Conservation (phyloP, 2,329 filamentous ascomycete genomes). For the Ascochyta koolunga region DNA sequence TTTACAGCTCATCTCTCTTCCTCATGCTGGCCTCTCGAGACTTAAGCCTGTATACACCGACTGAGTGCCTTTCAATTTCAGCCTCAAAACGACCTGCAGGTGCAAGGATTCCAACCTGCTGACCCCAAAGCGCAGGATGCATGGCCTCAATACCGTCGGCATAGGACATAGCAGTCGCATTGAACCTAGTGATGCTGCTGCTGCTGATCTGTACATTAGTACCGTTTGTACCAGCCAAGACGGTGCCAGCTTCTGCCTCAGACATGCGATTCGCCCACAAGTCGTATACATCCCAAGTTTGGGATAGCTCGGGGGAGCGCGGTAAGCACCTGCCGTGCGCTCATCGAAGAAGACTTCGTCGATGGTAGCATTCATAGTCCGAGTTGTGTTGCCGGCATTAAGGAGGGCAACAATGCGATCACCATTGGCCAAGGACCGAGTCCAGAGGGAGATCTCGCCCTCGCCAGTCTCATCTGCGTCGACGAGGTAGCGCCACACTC, state of each 20-base stretch:
- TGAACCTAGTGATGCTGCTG: slow-evolving; percentile 51
- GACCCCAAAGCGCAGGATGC: slow-evolving; percentile 55
- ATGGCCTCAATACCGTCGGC: slow-evolving; percentile 53
- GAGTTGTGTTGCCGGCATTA: slow-evolving; percentile 54
- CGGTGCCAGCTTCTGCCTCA: slow-evolving; percentile 50
- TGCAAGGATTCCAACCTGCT: slow-evolving; percentile 52
- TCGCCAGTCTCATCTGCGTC: slow-evolving; percentile 52
- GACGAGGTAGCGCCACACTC: slow-evolving; percentile 54
- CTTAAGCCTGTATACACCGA: slow-evolving; percentile 58
- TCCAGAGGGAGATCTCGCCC: slow-evolving; percentile 59
- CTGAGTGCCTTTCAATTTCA: slow-evolving; percentile 56
- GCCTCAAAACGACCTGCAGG: slow-evolving; percentile 53
- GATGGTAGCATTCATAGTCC: slow-evolving; percentile 57
- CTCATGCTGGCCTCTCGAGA: slow-evolving; percentile 31
- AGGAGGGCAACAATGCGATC: slow-evolving; percentile 58
- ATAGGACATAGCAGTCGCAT: slow-evolving; percentile 57
- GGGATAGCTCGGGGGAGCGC: slow-evolving; percentile 48
- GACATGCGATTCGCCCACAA: slow-evolving; percentile 63
- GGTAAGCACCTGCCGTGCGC: slow-evolving; percentile 50
- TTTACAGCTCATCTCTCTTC: slow-evolving; percentile 54
- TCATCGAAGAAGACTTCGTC: slow-evolving; percentile 60
- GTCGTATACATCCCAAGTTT: slow-evolving; percentile 60
- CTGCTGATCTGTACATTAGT: slow-evolving; percentile 42
- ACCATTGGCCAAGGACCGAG: slow-evolving; percentile 54
- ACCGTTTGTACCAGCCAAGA: slow-evolving; percentile 56